Evolutionary conservation across 1,139 yeast species (phyloP).

Genomic region (Saccharomyces hybrid): DNA sequence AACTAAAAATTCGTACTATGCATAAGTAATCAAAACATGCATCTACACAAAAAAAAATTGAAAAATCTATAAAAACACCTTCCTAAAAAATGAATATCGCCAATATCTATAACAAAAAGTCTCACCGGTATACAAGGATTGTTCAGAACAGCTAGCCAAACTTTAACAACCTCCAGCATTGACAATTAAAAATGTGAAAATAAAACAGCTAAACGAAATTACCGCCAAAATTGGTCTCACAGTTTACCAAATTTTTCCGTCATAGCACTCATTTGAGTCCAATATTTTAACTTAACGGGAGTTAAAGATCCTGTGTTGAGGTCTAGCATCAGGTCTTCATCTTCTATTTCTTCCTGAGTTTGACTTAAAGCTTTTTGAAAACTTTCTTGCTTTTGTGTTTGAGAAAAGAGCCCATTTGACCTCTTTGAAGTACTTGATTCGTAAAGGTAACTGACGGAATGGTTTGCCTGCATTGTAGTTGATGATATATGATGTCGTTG

Average conservation of each 20-base stretch:
- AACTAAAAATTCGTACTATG: not conserved
- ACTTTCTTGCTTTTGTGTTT: not conserved
- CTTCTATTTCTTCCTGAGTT: slow-evolving; percentile 10
- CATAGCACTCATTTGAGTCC: slow-evolving; percentile 21
- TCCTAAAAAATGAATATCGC: not conserved
- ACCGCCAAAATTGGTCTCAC: slow-evolving; percentile 3
- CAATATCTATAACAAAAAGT: not conserved
- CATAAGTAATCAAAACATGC: not conserved
- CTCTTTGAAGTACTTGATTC: not conserved
- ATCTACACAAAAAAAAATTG: not conserved
- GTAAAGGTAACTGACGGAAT: not conserved
- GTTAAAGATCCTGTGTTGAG: slow-evolving; percentile 24
- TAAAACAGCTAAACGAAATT: not conserved
- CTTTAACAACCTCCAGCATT: not conserved
- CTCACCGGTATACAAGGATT: not conserved
- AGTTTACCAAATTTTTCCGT: slow-evolving; percentile 21
- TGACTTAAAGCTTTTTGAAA: not conserved
- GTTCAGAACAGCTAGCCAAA: not conserved
- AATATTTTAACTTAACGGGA: slow-evolving; percentile 21
- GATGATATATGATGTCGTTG: not conserved
- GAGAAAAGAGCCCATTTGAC: not conserved
- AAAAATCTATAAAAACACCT: slow-evolving; percentile 1
- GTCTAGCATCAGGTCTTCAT: slow-evolving; percentile 29
- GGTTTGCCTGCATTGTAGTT: not conserved
- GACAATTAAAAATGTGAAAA: not conserved